Evolutionary conservation across 306 rosid species (phyloP).

Genomic region (Acacia confusa): DNA sequence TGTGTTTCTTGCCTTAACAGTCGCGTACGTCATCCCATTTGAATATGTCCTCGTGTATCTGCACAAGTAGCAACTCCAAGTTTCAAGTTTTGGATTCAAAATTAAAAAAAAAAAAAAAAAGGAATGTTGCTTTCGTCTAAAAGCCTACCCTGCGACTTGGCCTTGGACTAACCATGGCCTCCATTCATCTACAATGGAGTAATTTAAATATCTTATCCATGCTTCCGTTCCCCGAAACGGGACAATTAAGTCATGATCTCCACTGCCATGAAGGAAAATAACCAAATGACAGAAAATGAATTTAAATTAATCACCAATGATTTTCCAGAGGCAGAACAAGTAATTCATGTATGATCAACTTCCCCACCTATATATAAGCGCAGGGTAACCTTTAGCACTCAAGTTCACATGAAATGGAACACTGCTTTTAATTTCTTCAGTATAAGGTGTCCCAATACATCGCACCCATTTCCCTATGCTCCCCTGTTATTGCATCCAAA

Average conservation of each 20-base stretch:
- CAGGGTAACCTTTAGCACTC: constrained; percentile 39
- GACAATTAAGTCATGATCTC: constrained; percentile 44
- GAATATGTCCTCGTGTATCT: constrained; percentile 47
- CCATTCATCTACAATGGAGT: constrained; percentile 47
- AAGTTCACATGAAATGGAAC: constrained; percentile 40
- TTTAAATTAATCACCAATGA: neutral
- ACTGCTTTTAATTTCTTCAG: neutral
- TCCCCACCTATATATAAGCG: constrained; percentile 45
- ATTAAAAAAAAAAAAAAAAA: no score
- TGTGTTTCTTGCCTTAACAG: constrained; percentile 40
- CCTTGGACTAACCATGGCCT: constrained; percentile 43
- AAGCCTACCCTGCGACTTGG: constrained; percentile 49
- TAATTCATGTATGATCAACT: neutral
- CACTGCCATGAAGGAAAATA: constrained; percentile 29
- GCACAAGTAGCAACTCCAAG: neutral
- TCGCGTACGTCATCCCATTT: constrained; percentile 48
- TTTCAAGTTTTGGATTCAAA: neutral
- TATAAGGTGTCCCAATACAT: constrained; percentile 17
- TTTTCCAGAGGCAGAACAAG: no score
- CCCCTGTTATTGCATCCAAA: constrained; percentile 33
- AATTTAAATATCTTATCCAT: constrained; percentile 50
- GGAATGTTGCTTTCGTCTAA: neutral
- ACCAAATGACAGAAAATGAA: neutral
- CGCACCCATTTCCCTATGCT: constrained; percentile 47
- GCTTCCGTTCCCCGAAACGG: constrained; percentile 44